Evolutionary conservation across 306 rosid genomes (phyloP).

Genomic region (Rosa multiflora): DNA sequence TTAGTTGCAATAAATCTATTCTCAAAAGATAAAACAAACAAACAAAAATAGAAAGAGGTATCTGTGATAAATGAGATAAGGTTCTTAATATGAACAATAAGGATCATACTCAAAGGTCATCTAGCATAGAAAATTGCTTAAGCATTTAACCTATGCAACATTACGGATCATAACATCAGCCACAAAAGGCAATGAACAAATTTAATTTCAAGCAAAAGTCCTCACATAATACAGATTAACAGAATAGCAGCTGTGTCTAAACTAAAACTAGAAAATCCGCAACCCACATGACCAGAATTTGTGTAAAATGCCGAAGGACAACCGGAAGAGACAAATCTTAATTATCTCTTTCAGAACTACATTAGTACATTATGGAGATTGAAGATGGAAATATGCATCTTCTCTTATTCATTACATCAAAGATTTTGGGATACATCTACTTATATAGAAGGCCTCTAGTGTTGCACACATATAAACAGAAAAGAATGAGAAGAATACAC

Average conservation of each 20-base stretch:
- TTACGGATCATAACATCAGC: not conserved
- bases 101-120: too few relatives aligned
- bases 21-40: too few relatives aligned
- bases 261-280: not conserved
- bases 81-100: too few relatives aligned
- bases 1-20: too few relatives aligned
- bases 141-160: not conserved
- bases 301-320: not conserved
- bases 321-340: not conserved
- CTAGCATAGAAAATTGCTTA: too few relatives aligned
- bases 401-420: slow-evolving; percentile 48
- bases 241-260: not conserved
- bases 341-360: not conserved
- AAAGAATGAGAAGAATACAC: slow-evolving; percentile 72
- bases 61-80: not conserved
- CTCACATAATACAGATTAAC: not conserved
- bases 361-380: not conserved
- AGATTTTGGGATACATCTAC: slow-evolving; percentile 29
- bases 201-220: not conserved
- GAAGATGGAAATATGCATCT: slow-evolving; percentile 17
- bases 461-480: slow-evolving; percentile 60
- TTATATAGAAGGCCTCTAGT: slow-evolving; percentile 33
- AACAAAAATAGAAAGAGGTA: too few relatives aligned
- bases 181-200: not conserved
- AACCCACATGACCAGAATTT: not conserved